Evolutionary conservation across 139 green algal genomes (phyloP), one percentile per base, ranked within the genome.

Genomic region (Diplosphaera chodatii): DNA sequence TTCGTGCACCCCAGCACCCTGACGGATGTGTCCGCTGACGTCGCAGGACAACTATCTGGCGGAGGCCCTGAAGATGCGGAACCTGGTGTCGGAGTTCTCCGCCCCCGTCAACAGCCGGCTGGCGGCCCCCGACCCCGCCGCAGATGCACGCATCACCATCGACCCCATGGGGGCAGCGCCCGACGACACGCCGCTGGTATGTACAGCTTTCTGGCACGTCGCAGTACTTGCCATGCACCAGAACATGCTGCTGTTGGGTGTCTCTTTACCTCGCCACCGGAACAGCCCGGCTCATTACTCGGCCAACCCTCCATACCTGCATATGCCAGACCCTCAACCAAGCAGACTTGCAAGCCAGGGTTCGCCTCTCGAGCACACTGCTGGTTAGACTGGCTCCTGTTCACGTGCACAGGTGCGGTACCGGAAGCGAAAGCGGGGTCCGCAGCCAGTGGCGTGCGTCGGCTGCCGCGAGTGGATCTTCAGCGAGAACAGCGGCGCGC

Each of bases 21-120:
- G n/a, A n/a, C n/a, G n/a, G n/a, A n/a, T n/a, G n/a, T n/a, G n/a
- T n/a, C n/a, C n/a, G n/a, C n/a, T n/a, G n/a, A n/a, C n/a, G n/a
- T n/a, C n/a, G 59, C 85, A 91, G 76, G 92, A 97, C 81, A 88
- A 93, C 76, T 91, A 93, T 80, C 72, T 97, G 65, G 81, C 77
- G 10, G 91, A 97, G 81, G 82, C 85, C 27, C 67, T 95, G 20
- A 95, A 96, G 84, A 86, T 95, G 79, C 78, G 88, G 41, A 91
- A 91, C 74, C 70, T 91, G 37, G 48, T 92, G 30, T 66, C 74
- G 40, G 84, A 89, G 71, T 90, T 91, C 68, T 77, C 59, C 25
- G 25, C 48, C 10, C 16, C 16, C 48, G 13, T 59, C 13, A 18
- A 10, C 48, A 25, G 48, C 48, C 16, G 16, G 48, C 48, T 59